Percentiles rank a stretch among this genome's conserved stretches.
phyloP scores from a whole-genome alignment of 768 basidiomycete species.

The Termitomyces sp. region DNA sequence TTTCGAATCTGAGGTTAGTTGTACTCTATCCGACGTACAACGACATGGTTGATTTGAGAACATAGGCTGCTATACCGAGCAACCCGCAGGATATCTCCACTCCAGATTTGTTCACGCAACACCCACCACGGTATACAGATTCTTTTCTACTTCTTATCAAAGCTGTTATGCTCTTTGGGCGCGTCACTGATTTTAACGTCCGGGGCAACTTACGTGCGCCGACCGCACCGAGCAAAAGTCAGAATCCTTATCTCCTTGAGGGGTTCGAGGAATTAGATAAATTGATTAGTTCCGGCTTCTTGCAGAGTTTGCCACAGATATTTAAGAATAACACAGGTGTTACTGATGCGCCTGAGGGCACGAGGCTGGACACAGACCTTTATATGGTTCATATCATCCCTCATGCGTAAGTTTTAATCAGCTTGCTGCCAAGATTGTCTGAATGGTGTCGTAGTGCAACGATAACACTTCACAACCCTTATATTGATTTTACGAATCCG shows the following conservation, averaged over 20 bases:
- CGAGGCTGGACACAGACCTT: slow-evolving; percentile 71
- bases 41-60: not conserved
- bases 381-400: slow-evolving; percentile 86
- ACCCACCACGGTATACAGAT: slow-evolving; percentile 76
- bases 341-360: slow-evolving; percentile 51
- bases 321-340: slow-evolving; percentile 62
- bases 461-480: slow-evolving; percentile 83
- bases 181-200: slow-evolving; percentile 81
- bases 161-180: slow-evolving; percentile 78
- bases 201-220: slow-evolving; percentile 63
- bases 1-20: slow-evolving; percentile 66
- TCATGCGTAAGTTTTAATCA: slow-evolving; percentile 56
- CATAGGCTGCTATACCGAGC: slow-evolving; percentile 52
- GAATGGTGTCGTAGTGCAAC: slow-evolving; percentile 49
- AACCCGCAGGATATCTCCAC: slow-evolving; percentile 73
- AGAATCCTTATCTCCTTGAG: slow-evolving; percentile 62
- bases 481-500: slow-evolving; percentile 68
- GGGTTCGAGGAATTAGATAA: slow-evolving; percentile 70
- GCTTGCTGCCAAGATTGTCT: slow-evolving; percentile 7
- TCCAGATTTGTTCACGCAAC: slow-evolving; percentile 60
- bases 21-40: not conserved
- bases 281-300: slow-evolving; percentile 61
- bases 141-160: slow-evolving; percentile 79
- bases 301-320: slow-evolving; percentile 63
- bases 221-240: slow-evolving; percentile 62